A percentile compares a stretch with the other conserved stretches of the same genome.
Evolutionary conservation across 108 stramenopile genomes (phyloP).

Genomic region (Epithemia pelagica): DNA sequence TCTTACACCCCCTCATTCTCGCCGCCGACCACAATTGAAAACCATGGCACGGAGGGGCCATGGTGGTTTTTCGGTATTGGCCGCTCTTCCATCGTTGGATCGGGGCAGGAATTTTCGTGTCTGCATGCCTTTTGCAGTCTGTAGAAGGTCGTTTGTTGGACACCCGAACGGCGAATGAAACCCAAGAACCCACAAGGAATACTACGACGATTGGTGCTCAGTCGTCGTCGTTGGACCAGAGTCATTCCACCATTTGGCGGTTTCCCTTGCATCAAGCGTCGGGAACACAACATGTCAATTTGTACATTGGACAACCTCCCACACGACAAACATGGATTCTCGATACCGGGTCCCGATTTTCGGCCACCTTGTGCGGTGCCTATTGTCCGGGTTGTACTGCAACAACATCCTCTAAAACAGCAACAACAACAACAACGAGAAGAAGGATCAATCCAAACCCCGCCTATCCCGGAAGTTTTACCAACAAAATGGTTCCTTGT

Average conservation of each 20-base stretch:
- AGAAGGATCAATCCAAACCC: neutral
- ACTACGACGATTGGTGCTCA: neutral
- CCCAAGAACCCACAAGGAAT: too few species aligned
- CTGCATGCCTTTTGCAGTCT: too few species aligned
- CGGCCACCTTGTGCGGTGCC: conserved; percentile 84
- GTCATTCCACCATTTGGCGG: neutral
- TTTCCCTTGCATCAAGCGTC: conserved; percentile 54
- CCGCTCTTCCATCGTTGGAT: too few species aligned
- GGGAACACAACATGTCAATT: conserved; percentile 85
- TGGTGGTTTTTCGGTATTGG: too few species aligned
- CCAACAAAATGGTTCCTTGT: neutral
- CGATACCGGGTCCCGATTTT: conserved; percentile 88
- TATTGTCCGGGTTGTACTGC: conserved; percentile 55
- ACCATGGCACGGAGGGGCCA: too few species aligned
- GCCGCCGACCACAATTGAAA: too few species aligned
- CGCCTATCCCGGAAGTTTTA: neutral
- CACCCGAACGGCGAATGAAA: too few species aligned
- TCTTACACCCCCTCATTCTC: too few species aligned
- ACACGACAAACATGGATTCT: conserved; percentile 91
- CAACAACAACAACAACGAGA: neutral
- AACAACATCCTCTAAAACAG: conserved; percentile 52
- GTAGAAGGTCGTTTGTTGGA: too few species aligned
- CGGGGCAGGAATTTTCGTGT: too few species aligned
- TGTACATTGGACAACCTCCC: conserved; percentile 89
- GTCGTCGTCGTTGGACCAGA: neutral